phyloP scores from a whole-genome alignment of 306 rosid species.

The Cucumis sativus region Cucumber_9930_V3 NC_026655.2:29885501-29886000 shows the following conservation, averaged over 20 bases:
- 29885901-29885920: conserved; percentile 54
- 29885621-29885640: conserved; percentile 99
- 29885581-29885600: conserved; percentile 98
- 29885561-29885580: conserved; percentile 1
- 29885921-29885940: not conserved
- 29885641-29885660: conserved; percentile 93
- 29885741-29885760: not conserved
- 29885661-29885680: conserved; percentile 68
- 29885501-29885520: not conserved
- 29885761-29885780: conserved; percentile 57
- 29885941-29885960: not conserved
- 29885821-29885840: conserved; percentile 88
- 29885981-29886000: conserved; percentile 93
- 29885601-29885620: conserved; percentile 96
- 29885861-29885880: conserved; percentile 96
- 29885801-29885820: conserved; percentile 87
- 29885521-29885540: not conserved
- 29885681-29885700: conserved; percentile 44
- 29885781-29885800: conserved; percentile 98
- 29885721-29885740: not conserved
- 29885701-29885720: not conserved
- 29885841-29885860: conserved; percentile 77
- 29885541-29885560: not conserved
- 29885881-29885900: conserved; percentile 99
- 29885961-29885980: conserved; percentile 19